These are phyloP conservation scores for Myochromella boudieri DNA, from an alignment of 768 basidiomycete species.

Conservation along the genomic window DNA sequence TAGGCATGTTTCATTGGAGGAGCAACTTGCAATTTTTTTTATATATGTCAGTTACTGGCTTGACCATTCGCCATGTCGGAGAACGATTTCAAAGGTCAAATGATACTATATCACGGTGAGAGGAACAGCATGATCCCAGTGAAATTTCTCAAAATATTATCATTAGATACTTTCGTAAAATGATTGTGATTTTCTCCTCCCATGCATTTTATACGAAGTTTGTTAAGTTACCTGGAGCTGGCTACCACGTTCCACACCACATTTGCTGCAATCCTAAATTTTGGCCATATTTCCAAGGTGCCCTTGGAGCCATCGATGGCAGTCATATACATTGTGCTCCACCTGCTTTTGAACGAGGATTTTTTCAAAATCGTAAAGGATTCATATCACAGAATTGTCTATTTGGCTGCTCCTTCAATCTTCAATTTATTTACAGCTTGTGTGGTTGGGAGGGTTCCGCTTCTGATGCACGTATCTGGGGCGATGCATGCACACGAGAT, in stretches of 20 bases:
- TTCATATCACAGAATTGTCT: constrained; percentile 28
- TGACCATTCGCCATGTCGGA: constrained; percentile 19
- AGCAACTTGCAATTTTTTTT: constrained; percentile 26
- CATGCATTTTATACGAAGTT: constrained; percentile 16
- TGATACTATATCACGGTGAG: constrained; percentile 6
- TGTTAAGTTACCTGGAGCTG: constrained; percentile 9
- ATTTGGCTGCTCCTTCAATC: constrained; percentile 24
- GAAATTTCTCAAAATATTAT: background rate
- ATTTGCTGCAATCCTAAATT: constrained; percentile 21
- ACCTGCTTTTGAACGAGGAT: constrained; percentile 3
- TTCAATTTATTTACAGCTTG: constrained; percentile 27
- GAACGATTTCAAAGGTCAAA: constrained; percentile 26
- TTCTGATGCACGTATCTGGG: constrained; percentile 25
- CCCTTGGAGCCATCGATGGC: constrained; percentile 24
- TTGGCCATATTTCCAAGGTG: constrained; percentile 24
- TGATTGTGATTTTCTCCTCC: constrained; percentile 5
- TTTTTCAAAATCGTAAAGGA: constrained; percentile 15
- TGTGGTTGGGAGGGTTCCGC: no score
- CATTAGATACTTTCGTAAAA: constrained; percentile 6
- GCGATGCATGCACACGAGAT: no score
- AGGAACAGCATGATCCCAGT: background rate
- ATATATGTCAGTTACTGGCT: constrained; percentile 22
- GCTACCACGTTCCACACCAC: constrained; percentile 6
- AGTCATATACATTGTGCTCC: constrained; percentile 11
- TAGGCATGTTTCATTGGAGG: constrained; percentile 11